Evolutionary conservation across 108 stramenopile species (phyloP).

Genomic region (Nitzschia sp.): DNA sequence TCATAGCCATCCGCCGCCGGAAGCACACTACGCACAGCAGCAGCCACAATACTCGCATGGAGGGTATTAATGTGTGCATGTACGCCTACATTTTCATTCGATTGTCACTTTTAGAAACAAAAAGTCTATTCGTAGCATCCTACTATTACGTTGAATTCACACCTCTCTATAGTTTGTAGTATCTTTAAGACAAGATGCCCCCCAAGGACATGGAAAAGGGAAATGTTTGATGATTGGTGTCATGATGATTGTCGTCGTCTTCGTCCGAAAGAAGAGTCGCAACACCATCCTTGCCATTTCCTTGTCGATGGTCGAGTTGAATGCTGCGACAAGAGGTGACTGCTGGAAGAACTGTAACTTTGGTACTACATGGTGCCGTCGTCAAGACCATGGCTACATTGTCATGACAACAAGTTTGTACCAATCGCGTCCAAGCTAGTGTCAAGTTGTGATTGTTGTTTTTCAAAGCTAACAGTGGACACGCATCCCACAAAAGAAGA

Average conservation of each 20-base stretch:
- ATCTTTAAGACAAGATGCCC: slow-evolving; percentile 31
- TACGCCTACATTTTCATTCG: background rate
- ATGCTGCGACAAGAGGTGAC: background rate
- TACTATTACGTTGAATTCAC: no score
- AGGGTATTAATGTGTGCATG: background rate
- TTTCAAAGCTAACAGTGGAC: no score
- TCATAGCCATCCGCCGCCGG: background rate
- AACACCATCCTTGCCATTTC: slow-evolving; percentile 2
- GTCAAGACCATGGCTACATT: no score
- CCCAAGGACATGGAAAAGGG: slow-evolving; percentile 23
- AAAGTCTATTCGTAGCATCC: background rate
- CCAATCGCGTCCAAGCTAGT: no score
- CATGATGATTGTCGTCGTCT: background rate
- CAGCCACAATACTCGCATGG: background rate
- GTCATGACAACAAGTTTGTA: no score
- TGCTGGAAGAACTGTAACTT: no score
- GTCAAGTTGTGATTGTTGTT: no score
- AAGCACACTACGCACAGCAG: background rate
- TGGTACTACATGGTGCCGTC: no score
- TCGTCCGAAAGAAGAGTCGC: background rate
- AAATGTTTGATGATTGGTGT: background rate
- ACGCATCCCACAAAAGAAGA: slow-evolving; percentile 41
- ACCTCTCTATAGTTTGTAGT: no score
- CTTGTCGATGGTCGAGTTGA: slow-evolving; percentile 12
- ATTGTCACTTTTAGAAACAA: background rate